Evolutionary conservation across 2,329 filamentous ascomycete species (phyloP), one percentile per base, ranked within the genome.

Genomic region (Nigrospora osmanthi): DNA sequence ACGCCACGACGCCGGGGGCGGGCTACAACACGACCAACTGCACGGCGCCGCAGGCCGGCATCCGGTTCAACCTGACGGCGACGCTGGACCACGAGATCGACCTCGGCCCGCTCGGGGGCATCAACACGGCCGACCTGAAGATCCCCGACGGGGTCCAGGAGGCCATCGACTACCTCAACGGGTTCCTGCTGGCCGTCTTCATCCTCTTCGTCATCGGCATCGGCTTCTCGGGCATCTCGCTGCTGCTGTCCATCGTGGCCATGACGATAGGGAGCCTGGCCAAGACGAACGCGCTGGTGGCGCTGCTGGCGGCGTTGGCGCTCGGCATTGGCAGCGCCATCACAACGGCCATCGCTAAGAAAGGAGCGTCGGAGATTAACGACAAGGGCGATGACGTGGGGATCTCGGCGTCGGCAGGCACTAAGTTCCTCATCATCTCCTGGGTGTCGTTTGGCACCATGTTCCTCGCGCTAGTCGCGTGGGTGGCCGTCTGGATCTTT

Each of bases 361-460:
- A 66, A 53, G 69, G 62, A 23, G 67, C 66, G 4, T 43, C 46
- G n/a, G 51, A 61, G 49, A 65, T 76, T 55, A 70, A 72, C 53
- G 56, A 67, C 1, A 49, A 62, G 6, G 72, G 71, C 44, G 60
- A 67, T 12, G 61, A 65, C 3, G 58, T 72, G 14, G 73, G 73
- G 36, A 59, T 78, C 17, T 61, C 65, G 2, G 73, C 71, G 0
- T 50, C 57, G 12, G 51, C 59, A 11, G 74, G 75, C 9, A 53
- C 42, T 37, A 68, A 69, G 57, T 73, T 78, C 49, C 60, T 68
- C 51, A 62, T 53, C 31, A 54, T 76, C 35, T 65, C 65, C 6
- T 78, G 73, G 74, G 63, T 70, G 5, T 63, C 72, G 2, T 67
- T 72, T 14, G 71, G 54, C 4, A 57, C 70, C 48, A 73, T 75